Evolutionary conservation across 805 yeast genomes (phyloP).

Genomic region (Teunomyces aglyptinius): DNA sequence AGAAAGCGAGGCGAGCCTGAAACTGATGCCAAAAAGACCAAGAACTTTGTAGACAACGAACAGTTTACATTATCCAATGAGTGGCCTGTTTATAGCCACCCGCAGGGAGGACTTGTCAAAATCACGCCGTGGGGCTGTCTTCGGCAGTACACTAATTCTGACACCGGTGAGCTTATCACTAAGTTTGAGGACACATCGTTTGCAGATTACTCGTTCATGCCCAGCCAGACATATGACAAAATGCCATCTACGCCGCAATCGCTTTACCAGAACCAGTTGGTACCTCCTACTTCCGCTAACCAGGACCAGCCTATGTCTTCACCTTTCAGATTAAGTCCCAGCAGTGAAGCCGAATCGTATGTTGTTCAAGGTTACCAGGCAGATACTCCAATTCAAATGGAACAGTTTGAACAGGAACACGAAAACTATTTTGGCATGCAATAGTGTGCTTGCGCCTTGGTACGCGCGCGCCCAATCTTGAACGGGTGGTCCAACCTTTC

Average conservation of each 20-base stretch:
- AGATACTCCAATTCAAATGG: slow-evolving; percentile 4
- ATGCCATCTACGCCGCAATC: slow-evolving; percentile 17
- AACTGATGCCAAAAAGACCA: slow-evolving; percentile 19
- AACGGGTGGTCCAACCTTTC: too few species aligned
- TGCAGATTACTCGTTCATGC: slow-evolving; percentile 18
- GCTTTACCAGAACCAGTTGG: slow-evolving; percentile 5
- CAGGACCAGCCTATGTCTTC: background rate
- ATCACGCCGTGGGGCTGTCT: slow-evolving; percentile 65
- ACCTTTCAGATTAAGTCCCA: slow-evolving; percentile 28
- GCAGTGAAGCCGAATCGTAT: slow-evolving; percentile 39
- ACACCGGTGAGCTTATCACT: slow-evolving; percentile 45
- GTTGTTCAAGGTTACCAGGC: slow-evolving; percentile 32
- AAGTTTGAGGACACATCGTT: slow-evolving; percentile 45
- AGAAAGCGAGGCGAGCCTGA: slow-evolving; percentile 24
- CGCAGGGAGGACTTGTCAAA: slow-evolving; percentile 61
- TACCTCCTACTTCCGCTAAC: background rate
- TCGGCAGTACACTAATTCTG: slow-evolving; percentile 41
- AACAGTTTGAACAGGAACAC: slow-evolving; percentile 24
- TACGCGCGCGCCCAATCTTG: background rate
- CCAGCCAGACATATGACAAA: slow-evolving; percentile 1
- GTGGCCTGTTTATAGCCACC: slow-evolving; percentile 58
- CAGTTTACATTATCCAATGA: slow-evolving; percentile 29
- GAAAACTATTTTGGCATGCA: slow-evolving; percentile 28
- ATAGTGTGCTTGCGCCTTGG: background rate
- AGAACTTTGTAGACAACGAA: slow-evolving; percentile 16